Base-by-base conservation (phyloP, 768 basidiomycete species). In the Termitomyces sp. region DNA sequence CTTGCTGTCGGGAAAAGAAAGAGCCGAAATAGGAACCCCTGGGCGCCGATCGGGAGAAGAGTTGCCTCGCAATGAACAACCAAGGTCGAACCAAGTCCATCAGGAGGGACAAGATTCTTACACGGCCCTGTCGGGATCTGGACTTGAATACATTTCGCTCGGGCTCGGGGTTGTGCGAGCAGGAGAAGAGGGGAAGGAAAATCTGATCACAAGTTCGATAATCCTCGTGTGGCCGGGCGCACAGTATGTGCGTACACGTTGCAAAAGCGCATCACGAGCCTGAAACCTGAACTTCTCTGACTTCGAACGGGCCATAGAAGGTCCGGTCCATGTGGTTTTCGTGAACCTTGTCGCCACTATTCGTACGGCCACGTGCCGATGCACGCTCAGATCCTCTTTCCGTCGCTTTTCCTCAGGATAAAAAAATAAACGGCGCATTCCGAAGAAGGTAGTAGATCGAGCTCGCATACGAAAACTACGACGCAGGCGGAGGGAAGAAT, bases 341-440 rank as follows among this genome's bases (percentile, higher is more conserved):
- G 3, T 55, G 16, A 55, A 55, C 55, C 55, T 55, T 55, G 55
- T 55, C 40, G 55, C 55, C 55, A 55, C 55, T 44, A 40, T 18
- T 55, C 42, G 40, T 20, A 13, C 40, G 12, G 18, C 52, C 54
- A 32, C 55, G 32, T 22, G 45, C 28, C 44, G 55, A 55, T 33
- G 40, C 18, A 28, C 24, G 18, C 28, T 24, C 22, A 40, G 22
- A 9, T 36, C 20, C 20, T 32, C 28, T 53, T 38, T 18, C 53
- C 40, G 22, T 39, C 13, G 15, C 15, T 24, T 13, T n/a, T n/a
- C n/a, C 24, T 55, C 39, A 39, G 18, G 24, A 42, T 39, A 22
- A 42, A 42, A n/a, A 42, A n/a, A 24, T 28, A 18, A 12, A n/a
- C 24, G 39, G 53, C 18, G 53, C 39, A 12, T 40, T 7, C 38